phyloP scores from a whole-genome alignment of 2,329 filamentous ascomycete genomes.

The Sporothrix euskadiensis region DNA sequence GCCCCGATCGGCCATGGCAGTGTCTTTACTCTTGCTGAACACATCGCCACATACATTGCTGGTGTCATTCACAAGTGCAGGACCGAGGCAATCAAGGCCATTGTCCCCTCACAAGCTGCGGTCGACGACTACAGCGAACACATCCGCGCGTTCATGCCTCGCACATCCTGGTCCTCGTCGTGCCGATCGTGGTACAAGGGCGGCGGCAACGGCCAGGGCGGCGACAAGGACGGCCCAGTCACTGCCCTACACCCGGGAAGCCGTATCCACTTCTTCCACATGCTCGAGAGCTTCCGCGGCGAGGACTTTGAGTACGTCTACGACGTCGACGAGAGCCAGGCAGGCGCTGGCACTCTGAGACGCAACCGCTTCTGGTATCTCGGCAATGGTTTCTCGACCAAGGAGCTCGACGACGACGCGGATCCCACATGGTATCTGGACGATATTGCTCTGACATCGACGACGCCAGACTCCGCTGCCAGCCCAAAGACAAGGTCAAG shows the following conservation, averaged over 20 bases:
- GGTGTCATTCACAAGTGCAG: slow-evolving; percentile 52
- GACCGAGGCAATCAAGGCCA: slow-evolving; percentile 50
- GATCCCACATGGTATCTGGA: slow-evolving; percentile 50
- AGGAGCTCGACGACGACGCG: slow-evolving; percentile 44
- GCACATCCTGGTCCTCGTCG: slow-evolving; percentile 51
- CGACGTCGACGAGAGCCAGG: slow-evolving; percentile 33
- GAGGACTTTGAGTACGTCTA: slow-evolving; percentile 58
- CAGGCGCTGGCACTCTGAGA: slow-evolving; percentile 29
- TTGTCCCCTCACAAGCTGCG: slow-evolving; percentile 49
- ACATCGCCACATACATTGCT: slow-evolving; percentile 55
- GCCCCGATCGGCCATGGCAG: slow-evolving; percentile 53
- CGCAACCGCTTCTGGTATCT: slow-evolving; percentile 53
- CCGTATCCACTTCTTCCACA: slow-evolving; percentile 55
- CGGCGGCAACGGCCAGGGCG: slow-evolving; percentile 38
- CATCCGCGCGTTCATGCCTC: slow-evolving; percentile 53
- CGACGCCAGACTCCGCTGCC: neutral
- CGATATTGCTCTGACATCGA: neutral
- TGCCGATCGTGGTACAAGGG: slow-evolving; percentile 57
- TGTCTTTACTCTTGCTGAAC: slow-evolving; percentile 53
- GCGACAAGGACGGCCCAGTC: slow-evolving; percentile 48
- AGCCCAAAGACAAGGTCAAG: neutral
- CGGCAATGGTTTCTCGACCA: slow-evolving; percentile 54
- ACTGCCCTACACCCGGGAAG: slow-evolving; percentile 54
- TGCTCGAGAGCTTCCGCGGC: slow-evolving; percentile 52
- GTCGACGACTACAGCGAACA: slow-evolving; percentile 55